Conservation (phyloP, 2,329 filamentous ascomycete species). For the Diaporthe sp. region DNA sequence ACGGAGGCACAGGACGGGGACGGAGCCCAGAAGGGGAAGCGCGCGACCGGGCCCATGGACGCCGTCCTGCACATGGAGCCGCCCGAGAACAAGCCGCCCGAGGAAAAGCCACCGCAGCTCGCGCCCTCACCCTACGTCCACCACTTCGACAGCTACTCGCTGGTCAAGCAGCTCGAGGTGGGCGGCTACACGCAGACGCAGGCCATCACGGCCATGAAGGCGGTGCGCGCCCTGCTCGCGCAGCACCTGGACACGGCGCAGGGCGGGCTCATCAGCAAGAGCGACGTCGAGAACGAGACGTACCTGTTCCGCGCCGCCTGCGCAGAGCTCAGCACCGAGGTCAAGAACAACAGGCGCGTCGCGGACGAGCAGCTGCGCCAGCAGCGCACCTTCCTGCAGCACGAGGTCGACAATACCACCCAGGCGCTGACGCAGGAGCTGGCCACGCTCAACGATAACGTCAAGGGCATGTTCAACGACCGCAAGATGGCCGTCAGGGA, state of each 20-base stretch:
- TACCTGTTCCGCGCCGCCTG: conserved; percentile 96
- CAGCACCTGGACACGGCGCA: conserved; percentile 86
- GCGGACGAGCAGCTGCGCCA: conserved; percentile 86
- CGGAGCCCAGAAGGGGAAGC: conserved; percentile 51
- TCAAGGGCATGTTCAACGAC: conserved; percentile 97
- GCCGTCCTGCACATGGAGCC: conserved; percentile 62
- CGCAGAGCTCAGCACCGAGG: conserved; percentile 89
- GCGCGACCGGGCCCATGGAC: conserved; percentile 61
- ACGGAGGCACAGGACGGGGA: conserved; percentile 3
- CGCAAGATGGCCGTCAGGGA: conserved; percentile 91
- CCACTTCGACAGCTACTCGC: conserved; percentile 94
- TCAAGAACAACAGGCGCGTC: conserved; percentile 80
- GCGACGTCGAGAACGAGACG: conserved; percentile 92
- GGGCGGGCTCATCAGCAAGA: conserved; percentile 86
- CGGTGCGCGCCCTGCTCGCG: conserved; percentile 80
- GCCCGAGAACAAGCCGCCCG: conserved; percentile 50
- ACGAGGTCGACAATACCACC: conserved; percentile 92
- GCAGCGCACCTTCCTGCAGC: conserved; percentile 87
- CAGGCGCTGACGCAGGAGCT: conserved; percentile 90
- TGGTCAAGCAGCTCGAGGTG: conserved; percentile 82
- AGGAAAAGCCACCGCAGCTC: conserved; percentile 73
- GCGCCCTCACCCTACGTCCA: conserved; percentile 86
- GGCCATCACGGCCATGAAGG: conserved; percentile 92
- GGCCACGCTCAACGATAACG: conserved; percentile 83
- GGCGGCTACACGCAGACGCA: conserved; percentile 81